phyloP scores from a whole-genome alignment of 306 rosid species.

The Pueraria montana region DNA sequence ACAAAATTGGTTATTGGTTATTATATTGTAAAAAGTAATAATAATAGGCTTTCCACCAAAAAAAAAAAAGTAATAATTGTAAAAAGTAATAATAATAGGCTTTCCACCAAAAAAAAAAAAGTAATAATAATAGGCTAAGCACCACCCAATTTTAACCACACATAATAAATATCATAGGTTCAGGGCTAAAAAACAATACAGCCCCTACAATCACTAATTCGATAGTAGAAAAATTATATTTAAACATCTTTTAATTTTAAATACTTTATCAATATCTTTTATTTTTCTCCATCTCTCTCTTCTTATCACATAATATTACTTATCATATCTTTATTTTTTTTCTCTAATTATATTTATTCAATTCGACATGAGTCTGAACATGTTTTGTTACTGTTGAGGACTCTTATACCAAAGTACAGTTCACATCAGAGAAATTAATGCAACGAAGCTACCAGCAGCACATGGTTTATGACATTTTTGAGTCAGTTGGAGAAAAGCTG shows the following conservation, averaged over 20 bases:
- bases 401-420: slow-evolving; percentile 9
- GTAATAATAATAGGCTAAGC: background rate
- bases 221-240: too few relatives aligned
- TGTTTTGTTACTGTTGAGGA: slow-evolving; percentile 34
- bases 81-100: background rate
- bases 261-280: too few relatives aligned
- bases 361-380: slow-evolving; percentile 43
- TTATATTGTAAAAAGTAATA: background rate
- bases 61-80: too few relatives aligned
- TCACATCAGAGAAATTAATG: slow-evolving; percentile 27
- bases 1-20: background rate
- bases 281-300: too few relatives aligned
- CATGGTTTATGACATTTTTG: slow-evolving; percentile 67
- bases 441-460: slow-evolving; percentile 46
- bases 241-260: too few relatives aligned
- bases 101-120: too few relatives aligned
- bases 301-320: too few relatives aligned
- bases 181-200: slow-evolving; percentile 15
- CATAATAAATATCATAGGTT: slow-evolving; percentile 29
- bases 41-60: background rate
- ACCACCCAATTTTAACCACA: background rate
- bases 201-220: background rate
- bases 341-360: too few relatives aligned
- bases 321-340: too few relatives aligned
- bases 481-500: background rate